Percentiles rank a stretch among this genome's conserved stretches.
Conservation (phyloP, 2,329 filamentous ascomycete species). For the Cordyceps militaris region DNA sequence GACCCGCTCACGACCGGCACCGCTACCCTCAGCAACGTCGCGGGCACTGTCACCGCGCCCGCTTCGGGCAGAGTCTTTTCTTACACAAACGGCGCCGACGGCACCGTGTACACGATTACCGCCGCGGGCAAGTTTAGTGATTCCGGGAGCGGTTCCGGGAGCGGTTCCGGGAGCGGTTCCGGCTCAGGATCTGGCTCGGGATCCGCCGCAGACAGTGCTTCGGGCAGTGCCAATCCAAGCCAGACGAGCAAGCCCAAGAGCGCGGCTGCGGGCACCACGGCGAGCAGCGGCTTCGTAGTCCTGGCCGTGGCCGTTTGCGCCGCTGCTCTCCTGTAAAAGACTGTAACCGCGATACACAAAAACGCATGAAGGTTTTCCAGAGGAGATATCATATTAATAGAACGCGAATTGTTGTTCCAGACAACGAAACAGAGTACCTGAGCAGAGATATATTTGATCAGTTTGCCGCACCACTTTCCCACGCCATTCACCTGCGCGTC, state of each 20-base stretch:
- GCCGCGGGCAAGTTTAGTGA: constrained; percentile 19
- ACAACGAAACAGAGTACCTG: too few species aligned
- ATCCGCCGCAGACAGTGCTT: neutral
- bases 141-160: neutral
- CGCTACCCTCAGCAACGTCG: constrained; percentile 23
- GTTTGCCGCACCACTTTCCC: neutral
- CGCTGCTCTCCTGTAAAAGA: neutral
- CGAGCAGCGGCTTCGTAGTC: neutral
- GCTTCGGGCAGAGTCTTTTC: constrained; percentile 28
- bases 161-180: neutral
- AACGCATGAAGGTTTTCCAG: neutral
- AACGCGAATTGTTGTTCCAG: neutral
- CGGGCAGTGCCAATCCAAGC: neutral
- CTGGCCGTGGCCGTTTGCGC: neutral
- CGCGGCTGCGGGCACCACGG: neutral
- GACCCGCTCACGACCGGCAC: constrained; percentile 24
- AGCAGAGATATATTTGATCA: neutral
- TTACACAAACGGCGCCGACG: constrained; percentile 25
- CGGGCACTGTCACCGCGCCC: constrained; percentile 25
- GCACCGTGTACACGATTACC: constrained; percentile 27
- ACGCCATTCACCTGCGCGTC: neutral
- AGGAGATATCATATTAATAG: neutral
- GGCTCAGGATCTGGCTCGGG: neutral
- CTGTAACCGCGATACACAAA: neutral
- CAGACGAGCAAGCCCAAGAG: neutral